Evolutionary conservation across 305 asterid species (phyloP), one percentile per base, ranked within the genome.

Genomic region (Fraxinus latifolia): DNA sequence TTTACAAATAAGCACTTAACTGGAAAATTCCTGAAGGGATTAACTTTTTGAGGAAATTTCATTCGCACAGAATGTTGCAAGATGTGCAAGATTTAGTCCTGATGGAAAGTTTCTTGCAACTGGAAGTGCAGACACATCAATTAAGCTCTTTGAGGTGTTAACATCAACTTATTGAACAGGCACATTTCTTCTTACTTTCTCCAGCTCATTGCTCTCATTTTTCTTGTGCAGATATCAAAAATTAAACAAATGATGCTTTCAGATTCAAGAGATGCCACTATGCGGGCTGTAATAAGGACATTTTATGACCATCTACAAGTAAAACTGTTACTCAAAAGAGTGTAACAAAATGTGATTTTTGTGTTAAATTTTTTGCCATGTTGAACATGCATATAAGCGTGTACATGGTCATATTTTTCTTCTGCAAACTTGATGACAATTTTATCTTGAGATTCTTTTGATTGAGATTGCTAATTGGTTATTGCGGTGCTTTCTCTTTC

Each of bases 61-160:
- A 23, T 11, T 29, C 76, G 76, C 44, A 76, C 75, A 94, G 98
- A 92, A 88, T 86, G 92, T 87, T 47, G 96, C 95, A 53, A 91
- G 95, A 87, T 94, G 97, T 85, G 98, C 97, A 84, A 92, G 93
- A 87, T 92, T 92, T 78, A 94, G 98, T 83, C 95, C 93, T 33
- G 98, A 94, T 87, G 97, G 98, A 85, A 91, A 93, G 87, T 90
- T 90, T 89, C 90, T 94, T 88, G 98, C 98, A 37, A 90, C 97
- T 79, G 98, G 94, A 81, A 94, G 97, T 84, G 94, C 96, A 62
- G 98, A 94, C 88, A 86, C 96, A 55, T 92, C 98, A 77, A 90
- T 94, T 85, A 94, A 94, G 87, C 96, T 92, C 82, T 88, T 94
- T 84, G 97, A 92, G 97, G 97, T 94, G 78, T 82, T 81, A 85